A percentile compares a stretch with the other conserved stretches of the same genome.
These are phyloP conservation scores for Juglanconis juglandina DNA, from an alignment of 2,329 filamentous ascomycete species.

Conservation along the genomic window DNA sequence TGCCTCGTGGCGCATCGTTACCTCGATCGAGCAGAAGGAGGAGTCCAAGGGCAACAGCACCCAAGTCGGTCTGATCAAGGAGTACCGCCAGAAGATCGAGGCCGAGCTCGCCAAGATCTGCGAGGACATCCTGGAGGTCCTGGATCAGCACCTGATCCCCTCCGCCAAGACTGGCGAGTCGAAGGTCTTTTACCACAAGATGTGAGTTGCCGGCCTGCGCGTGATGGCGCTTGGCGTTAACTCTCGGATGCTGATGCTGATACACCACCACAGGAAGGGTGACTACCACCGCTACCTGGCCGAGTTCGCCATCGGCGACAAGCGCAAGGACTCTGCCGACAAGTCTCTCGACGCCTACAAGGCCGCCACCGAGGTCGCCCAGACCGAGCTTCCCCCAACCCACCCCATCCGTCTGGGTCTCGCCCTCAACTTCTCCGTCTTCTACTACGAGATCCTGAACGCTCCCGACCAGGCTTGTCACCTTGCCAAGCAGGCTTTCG, in stretches of 20 bases:
- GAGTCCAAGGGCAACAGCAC: conserved; percentile 96
- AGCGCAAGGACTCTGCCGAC: conserved; percentile 91
- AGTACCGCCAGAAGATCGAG: conserved; percentile 99
- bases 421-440: conserved; percentile 94
- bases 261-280: conserved; percentile 71
- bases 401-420: conserved; percentile 92
- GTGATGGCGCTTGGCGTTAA: no score
- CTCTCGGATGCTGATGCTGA: conserved; percentile 14
- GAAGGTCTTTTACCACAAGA: conserved; percentile 99
- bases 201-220: conserved; percentile 50
- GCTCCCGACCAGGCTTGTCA: conserved; percentile 97
- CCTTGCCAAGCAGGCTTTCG: conserved; percentile 92
- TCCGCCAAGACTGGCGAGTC: conserved; percentile 94
- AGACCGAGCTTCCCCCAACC: conserved; percentile 84
- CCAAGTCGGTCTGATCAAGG: conserved; percentile 89
- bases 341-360: conserved; percentile 98
- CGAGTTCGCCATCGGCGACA: conserved; percentile 91
- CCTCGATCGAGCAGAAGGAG: conserved; percentile 99
- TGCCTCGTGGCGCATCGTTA: conserved; percentile 97
- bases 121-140: conserved; percentile 92
- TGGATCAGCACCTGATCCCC: conserved; percentile 90
- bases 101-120: conserved; percentile 94
- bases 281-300: conserved; percentile 99
- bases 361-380: conserved; percentile 82
- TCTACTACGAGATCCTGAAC: conserved; percentile 99